These are phyloP conservation scores for Golovinomyces cichoracearum DNA, from an alignment of 2,329 filamentous ascomycete genomes.

Conservation along the genomic window DNA sequence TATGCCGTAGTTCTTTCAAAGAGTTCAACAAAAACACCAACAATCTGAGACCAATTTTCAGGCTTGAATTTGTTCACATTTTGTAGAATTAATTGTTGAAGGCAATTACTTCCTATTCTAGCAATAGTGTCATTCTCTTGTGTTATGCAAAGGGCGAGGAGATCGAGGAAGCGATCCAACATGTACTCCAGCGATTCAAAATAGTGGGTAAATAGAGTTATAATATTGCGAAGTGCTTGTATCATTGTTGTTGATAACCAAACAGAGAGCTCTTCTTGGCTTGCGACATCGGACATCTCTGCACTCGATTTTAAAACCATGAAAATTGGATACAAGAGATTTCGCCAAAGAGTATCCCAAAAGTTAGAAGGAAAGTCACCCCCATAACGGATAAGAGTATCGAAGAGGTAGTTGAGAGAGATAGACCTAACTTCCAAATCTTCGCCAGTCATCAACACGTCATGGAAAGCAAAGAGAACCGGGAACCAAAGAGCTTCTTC, in stretches of 20 bases:
- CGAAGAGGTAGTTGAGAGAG: slow-evolving; percentile 90
- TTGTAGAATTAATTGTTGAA: slow-evolving; percentile 87
- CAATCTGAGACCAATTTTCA: slow-evolving; percentile 81
- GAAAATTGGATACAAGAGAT: slow-evolving; percentile 93
- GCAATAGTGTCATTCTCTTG: slow-evolving; percentile 98
- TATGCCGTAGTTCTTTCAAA: slow-evolving; percentile 88
- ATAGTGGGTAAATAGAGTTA: slow-evolving; percentile 94
- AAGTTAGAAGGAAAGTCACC: slow-evolving; percentile 81
- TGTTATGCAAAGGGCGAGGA: slow-evolving; percentile 86
- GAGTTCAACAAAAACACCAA: slow-evolving; percentile 82
- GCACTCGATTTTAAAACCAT: slow-evolving; percentile 90
- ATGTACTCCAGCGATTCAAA: slow-evolving; percentile 92
- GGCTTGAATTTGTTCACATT: slow-evolving; percentile 79
- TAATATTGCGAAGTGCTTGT: slow-evolving; percentile 92
- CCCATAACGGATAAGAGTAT: slow-evolving; percentile 70
- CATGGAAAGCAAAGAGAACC: slow-evolving; percentile 91
- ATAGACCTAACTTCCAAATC: slow-evolving; percentile 81
- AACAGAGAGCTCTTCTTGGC: slow-evolving; percentile 88
- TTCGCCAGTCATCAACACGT: slow-evolving; percentile 96
- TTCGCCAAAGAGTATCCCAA: slow-evolving; percentile 95
- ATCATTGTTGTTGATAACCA: slow-evolving; percentile 99
- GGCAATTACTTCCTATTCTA: slow-evolving; percentile 87
- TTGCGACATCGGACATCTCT: slow-evolving; percentile 84
- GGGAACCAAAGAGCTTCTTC: slow-evolving; percentile 99
- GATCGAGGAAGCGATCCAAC: slow-evolving; percentile 87